Percentiles rank a stretch among this genome's conserved stretches.
These are phyloP conservation scores for Psilocybe azurescens DNA, from an alignment of 768 basidiomycete species.

Conservation along the genomic window DNA sequence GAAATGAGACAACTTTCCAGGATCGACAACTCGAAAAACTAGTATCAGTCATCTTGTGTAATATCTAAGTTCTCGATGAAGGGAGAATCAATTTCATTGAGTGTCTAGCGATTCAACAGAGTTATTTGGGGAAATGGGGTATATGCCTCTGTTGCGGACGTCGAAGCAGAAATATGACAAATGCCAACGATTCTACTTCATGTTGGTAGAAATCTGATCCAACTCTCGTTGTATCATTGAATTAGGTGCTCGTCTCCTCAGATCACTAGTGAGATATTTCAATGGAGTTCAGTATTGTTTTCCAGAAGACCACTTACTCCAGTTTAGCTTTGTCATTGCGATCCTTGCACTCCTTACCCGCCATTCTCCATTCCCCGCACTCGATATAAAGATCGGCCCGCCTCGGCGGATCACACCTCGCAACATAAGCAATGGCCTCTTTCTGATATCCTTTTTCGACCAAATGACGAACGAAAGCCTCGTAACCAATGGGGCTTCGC, in stretches of 20 bases:
- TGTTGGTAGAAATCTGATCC: constrained; percentile 63
- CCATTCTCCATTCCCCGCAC: constrained; percentile 90
- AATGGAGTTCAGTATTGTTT: not conserved
- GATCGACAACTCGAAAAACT: too few relatives aligned
- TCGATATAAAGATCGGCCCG: constrained; percentile 87
- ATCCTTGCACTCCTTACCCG: constrained; percentile 90
- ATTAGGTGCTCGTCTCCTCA: constrained; percentile 79
- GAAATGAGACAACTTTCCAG: too few relatives aligned
- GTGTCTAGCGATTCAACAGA: too few relatives aligned
- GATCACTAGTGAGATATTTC: constrained; percentile 50
- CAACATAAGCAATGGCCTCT: constrained; percentile 80
- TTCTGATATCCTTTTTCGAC: constrained; percentile 73
- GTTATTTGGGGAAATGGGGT: not conserved
- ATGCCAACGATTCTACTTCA: constrained; percentile 52
- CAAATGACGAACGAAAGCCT: constrained; percentile 84
- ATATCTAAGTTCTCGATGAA: too few relatives aligned
- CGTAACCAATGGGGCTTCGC: constrained; percentile 95
- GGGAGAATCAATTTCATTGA: too few relatives aligned
- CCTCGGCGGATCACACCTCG: constrained; percentile 82
- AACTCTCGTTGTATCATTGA: constrained; percentile 81
- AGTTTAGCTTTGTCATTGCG: constrained; percentile 83
- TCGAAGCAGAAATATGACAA: too few relatives aligned
- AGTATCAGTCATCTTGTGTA: too few relatives aligned
- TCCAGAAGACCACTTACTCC: constrained; percentile 61
- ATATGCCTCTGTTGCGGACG: not conserved